These are phyloP conservation scores for Suillus clintonianus DNA, from an alignment of 768 basidiomycete species.

Conservation along the genomic window DNA sequence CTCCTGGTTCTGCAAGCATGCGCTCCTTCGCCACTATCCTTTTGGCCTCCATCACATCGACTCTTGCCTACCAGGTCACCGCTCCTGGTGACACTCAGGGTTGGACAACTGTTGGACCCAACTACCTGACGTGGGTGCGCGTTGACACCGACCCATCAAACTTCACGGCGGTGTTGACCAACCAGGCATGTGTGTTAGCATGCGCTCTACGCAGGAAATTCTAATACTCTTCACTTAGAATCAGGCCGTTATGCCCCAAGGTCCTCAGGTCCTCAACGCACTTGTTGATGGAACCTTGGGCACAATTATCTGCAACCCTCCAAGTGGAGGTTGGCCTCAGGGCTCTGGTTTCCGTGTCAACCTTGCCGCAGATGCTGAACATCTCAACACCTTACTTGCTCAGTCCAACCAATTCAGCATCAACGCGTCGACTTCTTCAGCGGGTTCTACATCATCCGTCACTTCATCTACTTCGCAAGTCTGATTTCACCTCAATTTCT, in stretches of 20 bases:
- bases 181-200: conserved; percentile 45
- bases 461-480: conserved; percentile 22
- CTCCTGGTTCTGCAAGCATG: conserved; percentile 37
- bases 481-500: background rate
- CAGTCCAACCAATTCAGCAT: conserved; percentile 70
- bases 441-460: conserved; percentile 18
- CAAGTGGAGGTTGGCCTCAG: conserved; percentile 66
- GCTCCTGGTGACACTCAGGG: conserved; percentile 45
- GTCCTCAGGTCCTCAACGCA: conserved; percentile 52
- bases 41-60: conserved; percentile 53
- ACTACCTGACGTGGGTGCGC: conserved; percentile 58
- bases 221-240: conserved; percentile 31
- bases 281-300: conserved; percentile 52
- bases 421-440: conserved; percentile 22
- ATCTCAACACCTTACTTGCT: conserved; percentile 59
- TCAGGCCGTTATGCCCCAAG: conserved; percentile 29
- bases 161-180: conserved; percentile 71
- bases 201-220: background rate
- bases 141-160: conserved; percentile 67
- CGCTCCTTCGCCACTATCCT: conserved; percentile 43
- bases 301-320: conserved; percentile 47
- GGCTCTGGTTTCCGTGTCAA: conserved; percentile 72
- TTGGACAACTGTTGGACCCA: conserved; percentile 62
- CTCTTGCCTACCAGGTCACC: conserved; percentile 64
- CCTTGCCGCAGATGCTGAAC: conserved; percentile 51